Evolutionary conservation across 2,329 filamentous ascomycete genomes (phyloP).

Genomic region (Thelonectria olida): DNA sequence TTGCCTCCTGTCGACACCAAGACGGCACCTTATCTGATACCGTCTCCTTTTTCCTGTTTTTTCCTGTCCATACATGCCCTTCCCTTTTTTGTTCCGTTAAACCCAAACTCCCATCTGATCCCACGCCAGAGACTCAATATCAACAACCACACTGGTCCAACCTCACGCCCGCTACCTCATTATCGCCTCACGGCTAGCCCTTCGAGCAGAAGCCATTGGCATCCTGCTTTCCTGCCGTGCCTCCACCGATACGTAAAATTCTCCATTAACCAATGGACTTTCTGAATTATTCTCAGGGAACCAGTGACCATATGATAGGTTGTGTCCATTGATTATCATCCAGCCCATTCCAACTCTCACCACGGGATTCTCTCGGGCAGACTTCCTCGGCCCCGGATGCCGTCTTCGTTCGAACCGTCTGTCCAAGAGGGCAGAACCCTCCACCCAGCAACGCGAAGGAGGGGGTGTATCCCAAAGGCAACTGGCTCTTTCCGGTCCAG

Average conservation of each 20-base stretch:
- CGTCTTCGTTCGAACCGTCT: no score
- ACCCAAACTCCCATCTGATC: conserved; percentile 18
- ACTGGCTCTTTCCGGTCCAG: no score
- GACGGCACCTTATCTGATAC: background rate
- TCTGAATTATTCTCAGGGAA: background rate
- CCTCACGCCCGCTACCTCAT: background rate
- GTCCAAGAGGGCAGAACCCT: background rate
- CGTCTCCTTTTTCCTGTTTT: conserved; percentile 4
- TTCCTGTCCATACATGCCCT: conserved; percentile 1
- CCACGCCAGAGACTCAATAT: background rate
- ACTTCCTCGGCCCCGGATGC: no score
- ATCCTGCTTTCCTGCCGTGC: background rate
- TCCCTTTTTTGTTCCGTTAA: conserved; percentile 1
- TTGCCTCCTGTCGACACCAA: conserved; percentile 19
- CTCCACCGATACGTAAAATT: background rate
- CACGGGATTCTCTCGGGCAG: no score
- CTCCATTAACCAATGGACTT: background rate
- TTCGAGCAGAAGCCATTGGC: no score
- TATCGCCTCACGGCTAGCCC: background rate
- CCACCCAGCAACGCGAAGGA: background rate
- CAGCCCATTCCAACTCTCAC: background rate
- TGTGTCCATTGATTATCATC: background rate
- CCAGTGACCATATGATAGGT: background rate
- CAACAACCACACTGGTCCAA: background rate
- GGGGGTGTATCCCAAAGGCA: no score